Base-by-base conservation (phyloP, 1,284 basidiomycete species). In the Sporisorium exsertum region DNA sequence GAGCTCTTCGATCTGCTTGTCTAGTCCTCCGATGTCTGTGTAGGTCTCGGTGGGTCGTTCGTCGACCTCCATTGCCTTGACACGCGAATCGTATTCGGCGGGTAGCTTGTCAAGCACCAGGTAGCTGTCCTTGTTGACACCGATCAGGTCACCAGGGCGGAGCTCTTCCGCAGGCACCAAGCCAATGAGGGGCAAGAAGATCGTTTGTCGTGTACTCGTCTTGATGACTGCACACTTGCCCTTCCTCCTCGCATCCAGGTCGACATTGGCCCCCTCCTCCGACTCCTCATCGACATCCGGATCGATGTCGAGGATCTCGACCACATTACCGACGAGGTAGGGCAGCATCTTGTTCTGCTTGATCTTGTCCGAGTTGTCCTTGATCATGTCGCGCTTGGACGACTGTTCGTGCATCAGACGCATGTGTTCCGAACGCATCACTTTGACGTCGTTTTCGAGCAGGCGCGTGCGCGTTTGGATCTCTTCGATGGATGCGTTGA, bases 61-160 rank as follows among this genome's bases (percentile, higher is more conserved):
- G 79, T 93, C 92, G 1, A 93, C 97, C 85, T 98, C 94, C 95
- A 99, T 99, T 2, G 92, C 92, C 86, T 92, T 92, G 58, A 93
- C 92, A 64, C 92, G 87, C 37, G 91, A 91, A 81, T 93, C 92
- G 86, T 91, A 93, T 82, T 93, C 92, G 68, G 90, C 87, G 7
- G 92, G 92, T 3, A 93, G 87, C 54, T 91, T 96, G 87, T 99
- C 96, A 32, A 99, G 90, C 49, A 99, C 90, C 71, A 99, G 90
- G 85, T 99, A 99, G n/a, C 94, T 97, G 86, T 99, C 96, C 87
- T 99, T 99, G 89, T 99, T 99, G 57, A 99, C 96, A 75, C 96
- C 96, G 81, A 99, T 97, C 63, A 99, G 89, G 87, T 98, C 97
- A 49, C 93, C 90, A 3, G 96, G 96, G 81, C 89, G 91, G 64